These are phyloP conservation scores for Arachnopeziza araneosa DNA, from an alignment of 2,329 filamentous ascomycete species.

Conservation along the genomic window DNA sequence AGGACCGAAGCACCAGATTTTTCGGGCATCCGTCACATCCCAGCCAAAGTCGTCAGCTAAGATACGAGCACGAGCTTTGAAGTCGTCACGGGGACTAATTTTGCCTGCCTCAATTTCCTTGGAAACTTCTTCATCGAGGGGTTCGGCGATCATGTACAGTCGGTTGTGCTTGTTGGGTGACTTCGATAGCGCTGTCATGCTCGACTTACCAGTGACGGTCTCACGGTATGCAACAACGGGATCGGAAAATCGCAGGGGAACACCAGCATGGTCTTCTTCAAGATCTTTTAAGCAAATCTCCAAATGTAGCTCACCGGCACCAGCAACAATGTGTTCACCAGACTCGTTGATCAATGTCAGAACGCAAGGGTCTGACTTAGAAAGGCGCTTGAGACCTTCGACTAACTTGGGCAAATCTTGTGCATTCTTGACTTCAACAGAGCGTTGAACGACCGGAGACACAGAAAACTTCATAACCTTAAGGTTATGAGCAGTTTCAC, in stretches of 20 bases:
- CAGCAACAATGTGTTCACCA: slow-evolving; percentile 97
- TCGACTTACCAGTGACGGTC: slow-evolving; percentile 78
- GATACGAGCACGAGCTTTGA: slow-evolving; percentile 96
- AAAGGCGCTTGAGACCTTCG: slow-evolving; percentile 99
- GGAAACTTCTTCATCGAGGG: slow-evolving; percentile 85
- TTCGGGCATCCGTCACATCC: slow-evolving; percentile 99
- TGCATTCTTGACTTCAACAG: slow-evolving; percentile 99
- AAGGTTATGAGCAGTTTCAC: slow-evolving; percentile 97
- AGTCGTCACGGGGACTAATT: slow-evolving; percentile 92
- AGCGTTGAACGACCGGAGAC: slow-evolving; percentile 95
- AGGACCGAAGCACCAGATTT: slow-evolving; percentile 99
- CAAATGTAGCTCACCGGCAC: slow-evolving; percentile 98
- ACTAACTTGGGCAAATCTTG: slow-evolving; percentile 99
- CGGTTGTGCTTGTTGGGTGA: slow-evolving; percentile 99
- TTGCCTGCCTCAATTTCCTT: slow-evolving; percentile 87
- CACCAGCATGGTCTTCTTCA: slow-evolving; percentile 97
- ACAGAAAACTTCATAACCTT: slow-evolving; percentile 99
- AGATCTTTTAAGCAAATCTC: slow-evolving; percentile 99
- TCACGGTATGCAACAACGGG: slow-evolving; percentile 98
- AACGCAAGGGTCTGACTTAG: slow-evolving; percentile 99
- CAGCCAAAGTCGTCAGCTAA: slow-evolving; percentile 96
- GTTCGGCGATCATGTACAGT: slow-evolving; percentile 92
- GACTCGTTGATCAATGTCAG: slow-evolving; percentile 83
- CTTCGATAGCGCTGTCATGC: slow-evolving; percentile 97
- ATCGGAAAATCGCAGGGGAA: slow-evolving; percentile 96